These are phyloP conservation scores for Trichomonas gallinae DNA, from an alignment of 208 protist species.

Conservation along the genomic window DNA sequence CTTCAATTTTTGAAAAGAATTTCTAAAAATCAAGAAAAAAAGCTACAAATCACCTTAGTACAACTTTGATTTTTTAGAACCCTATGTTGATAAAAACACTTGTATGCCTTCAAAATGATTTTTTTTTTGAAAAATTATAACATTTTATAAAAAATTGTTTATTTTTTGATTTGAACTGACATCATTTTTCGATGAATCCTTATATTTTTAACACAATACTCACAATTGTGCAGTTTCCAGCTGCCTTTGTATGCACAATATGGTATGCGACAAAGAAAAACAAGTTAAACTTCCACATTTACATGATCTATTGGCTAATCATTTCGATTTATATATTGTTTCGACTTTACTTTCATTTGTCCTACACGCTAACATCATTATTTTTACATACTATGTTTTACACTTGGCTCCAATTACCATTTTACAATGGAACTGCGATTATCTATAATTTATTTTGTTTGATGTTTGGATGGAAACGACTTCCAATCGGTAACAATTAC, in stretches of 20 bases:
- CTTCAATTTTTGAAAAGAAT: no score
- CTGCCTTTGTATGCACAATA: background rate
- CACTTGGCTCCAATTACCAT: background rate
- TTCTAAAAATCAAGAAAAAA: no score
- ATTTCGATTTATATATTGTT: background rate
- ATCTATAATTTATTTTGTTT: background rate
- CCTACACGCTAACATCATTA: background rate
- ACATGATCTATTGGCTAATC: background rate
- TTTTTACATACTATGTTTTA: background rate
- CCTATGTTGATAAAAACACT: no score
- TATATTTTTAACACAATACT: background rate
- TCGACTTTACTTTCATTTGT: background rate
- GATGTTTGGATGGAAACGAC: background rate
- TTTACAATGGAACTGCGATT: background rate
- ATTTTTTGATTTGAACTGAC: no score
- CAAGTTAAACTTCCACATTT: background rate
- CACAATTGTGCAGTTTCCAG: background rate
- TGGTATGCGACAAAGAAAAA: background rate
- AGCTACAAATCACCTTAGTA: no score
- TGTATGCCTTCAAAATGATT: no score
- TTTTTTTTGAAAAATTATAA: no score
- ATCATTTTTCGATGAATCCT: background rate
- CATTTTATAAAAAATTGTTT: no score
- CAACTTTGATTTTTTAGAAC: no score
- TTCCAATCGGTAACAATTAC: background rate